Evolutionary conservation across 768 basidiomycete genomes (phyloP).

Genomic region (Trichaptum fuscoviolaceum): DNA sequence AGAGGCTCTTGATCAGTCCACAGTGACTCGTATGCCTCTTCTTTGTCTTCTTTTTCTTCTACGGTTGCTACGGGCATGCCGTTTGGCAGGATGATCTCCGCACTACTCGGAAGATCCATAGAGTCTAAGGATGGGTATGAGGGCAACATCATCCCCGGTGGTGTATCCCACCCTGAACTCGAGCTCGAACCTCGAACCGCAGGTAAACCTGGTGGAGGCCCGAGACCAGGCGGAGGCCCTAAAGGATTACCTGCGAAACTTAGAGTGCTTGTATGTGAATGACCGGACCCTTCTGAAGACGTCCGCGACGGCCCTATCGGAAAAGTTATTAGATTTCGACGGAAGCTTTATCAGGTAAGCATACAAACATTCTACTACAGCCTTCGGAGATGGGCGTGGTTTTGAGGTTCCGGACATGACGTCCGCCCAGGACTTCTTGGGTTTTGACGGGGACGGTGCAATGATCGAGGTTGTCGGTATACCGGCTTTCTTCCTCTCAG

Average conservation of each 20-base stretch:
- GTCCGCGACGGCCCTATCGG: neutral
- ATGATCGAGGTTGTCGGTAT: neutral
- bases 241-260: neutral
- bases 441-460: neutral
- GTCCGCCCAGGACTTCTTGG: neutral
- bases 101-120: neutral
- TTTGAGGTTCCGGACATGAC: neutral
- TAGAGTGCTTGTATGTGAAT: neutral
- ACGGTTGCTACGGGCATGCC: neutral
- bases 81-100: neutral
- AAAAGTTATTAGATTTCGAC: neutral
- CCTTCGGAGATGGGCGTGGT: neutral
- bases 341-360: neutral
- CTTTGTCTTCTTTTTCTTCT: neutral
- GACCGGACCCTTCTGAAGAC: neutral
- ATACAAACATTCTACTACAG: neutral
- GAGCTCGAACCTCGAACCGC: neutral
- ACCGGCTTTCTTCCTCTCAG: neutral
- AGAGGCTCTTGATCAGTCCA: neutral
- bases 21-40: neutral
- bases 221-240: neutral
- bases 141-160: neutral
- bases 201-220: neutral
- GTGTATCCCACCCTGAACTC: neutral
- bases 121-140: neutral